Base-by-base conservation (phyloP, 2,329 filamentous ascomycete species). In the Intubia oerlemansii region DNA sequence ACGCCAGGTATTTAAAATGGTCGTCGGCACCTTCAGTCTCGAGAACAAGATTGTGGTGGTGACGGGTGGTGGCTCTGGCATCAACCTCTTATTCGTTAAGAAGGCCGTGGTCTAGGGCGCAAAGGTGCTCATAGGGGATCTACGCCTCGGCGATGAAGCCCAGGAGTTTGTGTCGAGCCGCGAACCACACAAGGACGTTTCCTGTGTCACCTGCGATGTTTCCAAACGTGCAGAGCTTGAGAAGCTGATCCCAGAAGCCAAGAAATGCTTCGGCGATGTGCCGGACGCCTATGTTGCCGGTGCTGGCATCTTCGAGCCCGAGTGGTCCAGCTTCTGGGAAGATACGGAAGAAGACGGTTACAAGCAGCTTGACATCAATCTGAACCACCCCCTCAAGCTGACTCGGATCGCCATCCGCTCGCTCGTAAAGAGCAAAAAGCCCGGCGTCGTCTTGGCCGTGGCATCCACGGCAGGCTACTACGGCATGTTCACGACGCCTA, bases 291-390 rank as follows among this genome's bases (percentile, higher is more conserved):
- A 47, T 35, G 37, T 49, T 13, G 40, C 50, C 7, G 44, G 43
- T 17, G 49, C 50, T 4, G 50, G 47, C 13, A 37, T 51, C n/a
- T 52, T 52, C 33, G 50, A 52, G 31, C 47, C 47, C 38, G 18
- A 32, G 14, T 43, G 36, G 37, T 47, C 44, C 5, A 47, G 45
- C 26, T 52, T 50, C 39, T 47, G 47, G 43, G 34, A 46, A 24
- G 49, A 53, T 37, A 39, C 39, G 4, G 48, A 51, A 33, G 36
- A 39, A 4, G 40, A 44, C 17, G 18, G 32, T 20, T 52, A 50
- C 36, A 34, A 36, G 11, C 24, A 36, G 4, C 29, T 52, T 17
- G 37, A 41, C 6, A 46, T 52, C 37, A 52, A 53, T 34, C 33
- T 45, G 12, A 42, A 43, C 25, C 50, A 53, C 33, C 48, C 49